These are phyloP conservation scores for Russula olivacea DNA, from an alignment of 768 basidiomycete species.

Conservation along the genomic window DNA sequence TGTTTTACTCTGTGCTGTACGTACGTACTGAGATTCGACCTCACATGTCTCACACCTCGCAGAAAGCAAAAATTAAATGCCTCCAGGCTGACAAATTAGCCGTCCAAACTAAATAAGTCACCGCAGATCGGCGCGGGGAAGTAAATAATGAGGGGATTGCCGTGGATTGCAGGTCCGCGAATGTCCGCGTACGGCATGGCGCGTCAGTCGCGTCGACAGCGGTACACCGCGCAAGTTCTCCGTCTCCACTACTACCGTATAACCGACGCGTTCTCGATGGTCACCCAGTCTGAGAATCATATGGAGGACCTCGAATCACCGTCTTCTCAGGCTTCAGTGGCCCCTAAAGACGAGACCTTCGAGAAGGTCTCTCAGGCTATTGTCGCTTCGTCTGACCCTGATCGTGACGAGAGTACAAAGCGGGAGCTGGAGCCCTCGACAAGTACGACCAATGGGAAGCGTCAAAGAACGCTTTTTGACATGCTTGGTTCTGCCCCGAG, in stretches of 20 bases:
- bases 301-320: slow-evolving; percentile 33
- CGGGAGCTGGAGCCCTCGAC: slow-evolving; percentile 5
- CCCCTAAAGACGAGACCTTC: slow-evolving; percentile 5
- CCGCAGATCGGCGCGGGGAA: background rate
- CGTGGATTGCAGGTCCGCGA: slow-evolving; percentile 19
- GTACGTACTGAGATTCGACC: too few species aligned
- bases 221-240: background rate
- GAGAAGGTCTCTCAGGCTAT: too few species aligned
- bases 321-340: slow-evolving; percentile 7
- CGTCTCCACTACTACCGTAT: background rate
- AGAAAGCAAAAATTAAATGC: too few species aligned
- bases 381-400: background rate
- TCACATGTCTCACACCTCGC: too few species aligned
- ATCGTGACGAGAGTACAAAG: slow-evolving; percentile 4
- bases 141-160: slow-evolving; percentile 1
- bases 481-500: slow-evolving; percentile 44
- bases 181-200: background rate
- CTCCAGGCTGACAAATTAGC: background rate
- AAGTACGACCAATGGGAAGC: slow-evolving; percentile 32
- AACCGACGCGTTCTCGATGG: slow-evolving; percentile 1
- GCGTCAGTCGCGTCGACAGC: background rate
- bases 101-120: background rate
- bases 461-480: slow-evolving; percentile 61
- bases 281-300: slow-evolving; percentile 15
- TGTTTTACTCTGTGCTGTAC: background rate